These are phyloP conservation scores for Simmondsia chinensis DNA, from an alignment of 148 eudicot species.

Conservation along the genomic window DNA sequence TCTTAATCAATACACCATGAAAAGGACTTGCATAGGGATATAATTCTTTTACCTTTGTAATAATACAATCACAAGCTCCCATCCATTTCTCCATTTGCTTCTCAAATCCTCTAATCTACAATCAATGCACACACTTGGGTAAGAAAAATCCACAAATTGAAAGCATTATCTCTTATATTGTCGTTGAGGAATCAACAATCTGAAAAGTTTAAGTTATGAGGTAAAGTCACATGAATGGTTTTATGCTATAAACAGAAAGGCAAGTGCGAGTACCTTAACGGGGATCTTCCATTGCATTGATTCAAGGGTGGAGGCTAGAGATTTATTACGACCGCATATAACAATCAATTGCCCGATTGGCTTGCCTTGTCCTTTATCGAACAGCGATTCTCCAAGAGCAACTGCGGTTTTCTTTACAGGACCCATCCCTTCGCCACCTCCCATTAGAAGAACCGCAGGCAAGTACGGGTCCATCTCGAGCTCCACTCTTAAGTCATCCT, in stretches of 20 bases:
- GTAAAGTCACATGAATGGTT: too few species aligned
- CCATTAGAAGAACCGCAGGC: conserved; percentile 89
- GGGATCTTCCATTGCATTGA: conserved; percentile 90
- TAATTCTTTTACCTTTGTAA: conserved; percentile 53
- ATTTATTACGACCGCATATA: conserved; percentile 84
- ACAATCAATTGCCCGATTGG: conserved; percentile 84
- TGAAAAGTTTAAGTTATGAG: too few species aligned
- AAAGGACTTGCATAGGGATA: too few species aligned
- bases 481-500: conserved; percentile 78
- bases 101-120: conserved; percentile 80
- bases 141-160: too few species aligned
- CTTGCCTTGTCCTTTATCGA: conserved; percentile 39
- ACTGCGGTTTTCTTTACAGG: conserved; percentile 84
- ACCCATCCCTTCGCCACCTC: conserved; percentile 99
- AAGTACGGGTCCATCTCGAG: conserved; percentile 64
- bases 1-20: too few species aligned
- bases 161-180: too few species aligned
- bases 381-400: conserved; percentile 70
- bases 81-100: conserved; percentile 95
- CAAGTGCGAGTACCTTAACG: conserved; percentile 46
- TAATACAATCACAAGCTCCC: conserved; percentile 97
- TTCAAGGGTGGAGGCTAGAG: conserved; percentile 44
- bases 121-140: not conserved
- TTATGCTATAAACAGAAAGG: too few species aligned
- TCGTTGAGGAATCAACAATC: too few species aligned